A percentile compares a stretch with the other conserved stretches of the same genome.
phyloP scores from a whole-genome alignment of 2,329 filamentous ascomycete genomes.

The Hypoxylon sp. region DNA sequence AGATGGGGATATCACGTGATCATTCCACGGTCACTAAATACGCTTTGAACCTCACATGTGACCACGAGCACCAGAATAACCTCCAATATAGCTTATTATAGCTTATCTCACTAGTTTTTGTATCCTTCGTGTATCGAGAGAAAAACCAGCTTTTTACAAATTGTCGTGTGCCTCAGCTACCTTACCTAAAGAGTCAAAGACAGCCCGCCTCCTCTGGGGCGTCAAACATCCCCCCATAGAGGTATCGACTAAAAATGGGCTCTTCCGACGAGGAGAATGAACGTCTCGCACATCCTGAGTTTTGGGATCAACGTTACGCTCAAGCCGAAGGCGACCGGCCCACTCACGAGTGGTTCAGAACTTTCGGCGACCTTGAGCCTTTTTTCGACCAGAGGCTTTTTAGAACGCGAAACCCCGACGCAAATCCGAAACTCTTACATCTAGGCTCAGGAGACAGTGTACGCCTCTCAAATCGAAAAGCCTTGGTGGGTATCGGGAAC shows the following conservation, averaged over 20 bases:
- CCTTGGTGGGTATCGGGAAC: background rate
- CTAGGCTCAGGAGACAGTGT: constrained; percentile 72
- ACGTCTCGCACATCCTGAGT: constrained; percentile 60
- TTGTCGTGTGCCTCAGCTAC: background rate
- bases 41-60: too few species aligned
- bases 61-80: too few species aligned
- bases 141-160: background rate
- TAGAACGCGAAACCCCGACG: constrained; percentile 46
- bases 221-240: background rate
- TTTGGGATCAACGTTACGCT: constrained; percentile 67
- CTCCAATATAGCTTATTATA: background rate
- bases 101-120: background rate
- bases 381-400: constrained; percentile 65
- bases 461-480: constrained; percentile 40
- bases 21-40: background rate
- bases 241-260: constrained; percentile 9
- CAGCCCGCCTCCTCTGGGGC: background rate
- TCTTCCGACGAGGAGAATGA: constrained; percentile 51
- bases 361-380: constrained; percentile 62
- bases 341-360: constrained; percentile 69
- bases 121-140: background rate
- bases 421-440: constrained; percentile 66
- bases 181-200: background rate
- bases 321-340: constrained; percentile 57
- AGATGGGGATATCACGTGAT: background rate